Percentiles rank a stretch among this genome's conserved stretches.
phyloP scores from a whole-genome alignment of 169 alveolate species.

The Eimeria falciformis region DNA sequence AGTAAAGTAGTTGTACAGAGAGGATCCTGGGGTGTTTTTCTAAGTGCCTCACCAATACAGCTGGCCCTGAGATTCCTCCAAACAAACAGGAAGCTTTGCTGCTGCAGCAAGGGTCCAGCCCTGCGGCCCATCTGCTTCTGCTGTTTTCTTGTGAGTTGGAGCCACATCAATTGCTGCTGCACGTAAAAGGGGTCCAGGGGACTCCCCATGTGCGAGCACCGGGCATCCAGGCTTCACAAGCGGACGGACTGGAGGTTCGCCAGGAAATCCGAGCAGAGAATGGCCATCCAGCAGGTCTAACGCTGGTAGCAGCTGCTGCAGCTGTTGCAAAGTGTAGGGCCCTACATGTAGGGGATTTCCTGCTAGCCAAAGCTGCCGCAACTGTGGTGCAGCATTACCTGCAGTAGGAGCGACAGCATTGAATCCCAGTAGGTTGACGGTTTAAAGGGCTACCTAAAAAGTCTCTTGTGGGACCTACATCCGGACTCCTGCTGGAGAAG shows the following conservation, averaged over 20 bases:
- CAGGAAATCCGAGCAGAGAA: constrained; percentile 6
- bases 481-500: too few relatives aligned
- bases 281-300: constrained; percentile 56
- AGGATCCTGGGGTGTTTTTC: too few relatives aligned
- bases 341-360: constrained; percentile 64
- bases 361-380: constrained; percentile 73
- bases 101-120: constrained; percentile 66
- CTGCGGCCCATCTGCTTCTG: constrained; percentile 27
- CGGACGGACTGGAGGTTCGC: constrained; percentile 17
- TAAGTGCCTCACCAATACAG: constrained; percentile 33
- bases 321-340: constrained; percentile 41
- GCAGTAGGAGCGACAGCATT: background rate
- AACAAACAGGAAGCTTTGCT: background rate
- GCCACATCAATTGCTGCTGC: background rate
- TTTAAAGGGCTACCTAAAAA: too few relatives aligned
- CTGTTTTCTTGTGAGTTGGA: too few relatives aligned
- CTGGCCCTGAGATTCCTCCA: constrained; percentile 59
- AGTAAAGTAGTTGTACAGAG: too few relatives aligned
- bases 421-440: background rate
- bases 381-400: constrained; percentile 65
- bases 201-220: too few relatives aligned
- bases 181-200: background rate
- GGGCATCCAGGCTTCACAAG: background rate
- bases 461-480: too few relatives aligned
- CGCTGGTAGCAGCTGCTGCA: constrained; percentile 69